Conservation (phyloP, 257 asterid genomes). For the Jasminum sambac region DNA sequence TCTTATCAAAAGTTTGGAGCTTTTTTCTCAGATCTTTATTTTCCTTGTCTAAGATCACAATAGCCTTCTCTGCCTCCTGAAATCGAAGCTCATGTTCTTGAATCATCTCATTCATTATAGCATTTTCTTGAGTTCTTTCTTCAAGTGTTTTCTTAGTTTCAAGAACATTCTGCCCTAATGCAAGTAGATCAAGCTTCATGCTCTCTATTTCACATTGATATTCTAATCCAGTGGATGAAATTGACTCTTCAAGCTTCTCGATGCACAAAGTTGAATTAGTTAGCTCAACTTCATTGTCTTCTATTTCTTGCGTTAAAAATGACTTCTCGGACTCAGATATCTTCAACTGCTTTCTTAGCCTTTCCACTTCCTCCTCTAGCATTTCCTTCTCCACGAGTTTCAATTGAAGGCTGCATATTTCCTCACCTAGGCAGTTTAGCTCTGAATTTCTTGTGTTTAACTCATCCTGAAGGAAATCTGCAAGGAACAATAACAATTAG, state of each 20-base stretch:
- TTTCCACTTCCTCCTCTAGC: slow-evolving; percentile 46
- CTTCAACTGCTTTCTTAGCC: slow-evolving; percentile 56
- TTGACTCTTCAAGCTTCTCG: slow-evolving; percentile 70
- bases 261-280: slow-evolving; percentile 39
- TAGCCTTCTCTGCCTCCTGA: slow-evolving; percentile 43
- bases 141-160: slow-evolving; percentile 54
- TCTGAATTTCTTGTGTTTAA: slow-evolving; percentile 58
- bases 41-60: slow-evolving; percentile 53
- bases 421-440: slow-evolving; percentile 47
- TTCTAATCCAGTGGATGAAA: slow-evolving; percentile 67
- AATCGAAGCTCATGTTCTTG: slow-evolving; percentile 47
- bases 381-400: slow-evolving; percentile 47
- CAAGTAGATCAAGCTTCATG: slow-evolving; percentile 63
- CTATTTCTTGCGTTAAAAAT: slow-evolving; percentile 49
- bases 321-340: slow-evolving; percentile 48
- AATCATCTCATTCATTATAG: slow-evolving; percentile 48
- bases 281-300: slow-evolving; percentile 50
- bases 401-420: slow-evolving; percentile 51
- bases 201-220: slow-evolving; percentile 93
- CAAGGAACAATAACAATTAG: slow-evolving; percentile 28
- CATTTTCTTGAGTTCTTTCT: slow-evolving; percentile 50
- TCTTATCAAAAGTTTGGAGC: slow-evolving; percentile 43
- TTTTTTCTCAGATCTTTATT: slow-evolving; percentile 48
- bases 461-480: slow-evolving; percentile 97
- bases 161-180: slow-evolving; percentile 57